Conservation (phyloP, 441 rosid genomes). For the Pelargonium exstipulatum region DNA sequence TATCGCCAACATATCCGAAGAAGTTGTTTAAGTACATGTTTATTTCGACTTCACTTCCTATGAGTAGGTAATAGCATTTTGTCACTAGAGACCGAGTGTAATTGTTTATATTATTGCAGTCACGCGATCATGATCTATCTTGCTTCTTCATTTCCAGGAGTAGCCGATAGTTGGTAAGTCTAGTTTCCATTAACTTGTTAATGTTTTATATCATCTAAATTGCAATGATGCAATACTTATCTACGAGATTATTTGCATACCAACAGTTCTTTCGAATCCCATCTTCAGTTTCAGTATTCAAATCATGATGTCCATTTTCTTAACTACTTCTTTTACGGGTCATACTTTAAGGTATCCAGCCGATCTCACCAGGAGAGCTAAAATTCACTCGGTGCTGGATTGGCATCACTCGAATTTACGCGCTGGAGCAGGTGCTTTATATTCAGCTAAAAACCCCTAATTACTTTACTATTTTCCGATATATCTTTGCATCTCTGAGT, state of each 20-base stretch:
- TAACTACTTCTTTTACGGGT: neutral
- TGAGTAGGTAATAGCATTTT: neutral
- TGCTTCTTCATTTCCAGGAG: slow-evolving; percentile 69
- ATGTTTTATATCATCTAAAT: neutral
- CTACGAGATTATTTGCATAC: neutral
- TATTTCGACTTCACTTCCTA: neutral
- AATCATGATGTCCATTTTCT: neutral
- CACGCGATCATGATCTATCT: slow-evolving; percentile 79
- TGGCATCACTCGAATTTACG: slow-evolving; percentile 93
- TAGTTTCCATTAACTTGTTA: neutral
- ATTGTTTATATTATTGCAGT: slow-evolving; percentile 34
- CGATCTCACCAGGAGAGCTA: slow-evolving; percentile 73
- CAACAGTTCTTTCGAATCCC: too few relatives aligned
- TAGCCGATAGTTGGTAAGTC: slow-evolving; percentile 76
- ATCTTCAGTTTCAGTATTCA: too few relatives aligned
- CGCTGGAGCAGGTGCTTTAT: slow-evolving; percentile 47
- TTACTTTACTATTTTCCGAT: too few relatives aligned
- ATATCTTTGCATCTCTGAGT: too few relatives aligned
- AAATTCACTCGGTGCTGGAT: slow-evolving; percentile 76
- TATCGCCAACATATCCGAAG: slow-evolving; percentile 24
- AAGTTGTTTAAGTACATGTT: neutral
- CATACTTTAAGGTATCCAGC: slow-evolving; percentile 62
- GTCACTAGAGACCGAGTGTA: neutral
- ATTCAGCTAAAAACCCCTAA: too few relatives aligned
- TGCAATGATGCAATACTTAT: neutral